phyloP scores from a whole-genome alignment of 495 filamentous ascomycete species.

The Ascodesmis nigricans region DNA sequence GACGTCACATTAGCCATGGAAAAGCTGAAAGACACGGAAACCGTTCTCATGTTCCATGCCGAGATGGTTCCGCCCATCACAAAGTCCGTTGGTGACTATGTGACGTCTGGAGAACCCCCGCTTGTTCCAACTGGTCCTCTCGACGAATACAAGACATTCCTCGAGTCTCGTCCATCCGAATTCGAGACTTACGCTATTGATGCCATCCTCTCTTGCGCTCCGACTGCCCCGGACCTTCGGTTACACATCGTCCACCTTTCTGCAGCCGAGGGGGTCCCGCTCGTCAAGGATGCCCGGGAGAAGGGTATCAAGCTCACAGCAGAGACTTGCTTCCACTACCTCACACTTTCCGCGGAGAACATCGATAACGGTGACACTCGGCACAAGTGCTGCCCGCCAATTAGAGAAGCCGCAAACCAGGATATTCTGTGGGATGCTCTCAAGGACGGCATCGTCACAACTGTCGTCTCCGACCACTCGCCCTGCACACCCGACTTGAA shows the following conservation, averaged over 20 bases:
- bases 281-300: slow-evolving; percentile 60
- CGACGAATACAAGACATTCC: slow-evolving; percentile 68
- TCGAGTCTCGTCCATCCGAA: slow-evolving; percentile 67
- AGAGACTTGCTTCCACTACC: slow-evolving; percentile 96
- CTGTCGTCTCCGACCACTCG: slow-evolving; percentile 89
- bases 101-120: slow-evolving; percentile 50
- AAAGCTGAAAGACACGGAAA: slow-evolving; percentile 49
- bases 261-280: slow-evolving; percentile 73
- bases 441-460: slow-evolving; percentile 52
- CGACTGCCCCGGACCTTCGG: slow-evolving; percentile 58
- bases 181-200: slow-evolving; percentile 86
- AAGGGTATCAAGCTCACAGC: slow-evolving; percentile 75
- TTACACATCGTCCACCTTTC: slow-evolving; percentile 92
- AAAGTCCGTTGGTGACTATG: slow-evolving; percentile 57
- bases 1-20: slow-evolving; percentile 65
- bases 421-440: slow-evolving; percentile 77
- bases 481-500: slow-evolving; percentile 92
- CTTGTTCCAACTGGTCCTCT: slow-evolving; percentile 52
- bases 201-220: slow-evolving; percentile 60
- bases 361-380: slow-evolving; percentile 77
- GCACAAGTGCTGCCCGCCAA: slow-evolving; percentile 96
- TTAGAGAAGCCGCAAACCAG: slow-evolving; percentile 64
- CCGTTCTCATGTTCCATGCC: slow-evolving; percentile 94
- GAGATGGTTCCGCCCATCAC: slow-evolving; percentile 88
- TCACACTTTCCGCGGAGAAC: slow-evolving; percentile 70